A percentile compares a stretch with the other conserved stretches of the same genome.
Conservation (phyloP, 257 asterid species). For the Nyctanthes arbortristis region DNA sequence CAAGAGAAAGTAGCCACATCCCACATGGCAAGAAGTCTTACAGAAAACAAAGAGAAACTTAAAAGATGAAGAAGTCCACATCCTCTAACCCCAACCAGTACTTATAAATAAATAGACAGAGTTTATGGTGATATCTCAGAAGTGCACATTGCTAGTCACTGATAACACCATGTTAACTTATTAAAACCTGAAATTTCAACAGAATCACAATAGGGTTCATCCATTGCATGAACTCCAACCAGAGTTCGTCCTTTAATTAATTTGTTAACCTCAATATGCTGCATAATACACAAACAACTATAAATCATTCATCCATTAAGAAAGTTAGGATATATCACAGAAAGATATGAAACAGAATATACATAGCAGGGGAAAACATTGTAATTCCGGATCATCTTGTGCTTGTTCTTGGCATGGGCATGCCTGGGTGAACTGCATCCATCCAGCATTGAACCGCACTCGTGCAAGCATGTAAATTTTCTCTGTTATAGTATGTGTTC, state of each 20-base stretch:
- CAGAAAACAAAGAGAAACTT: background rate
- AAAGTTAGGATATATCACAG: background rate
- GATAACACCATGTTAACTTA: background rate
- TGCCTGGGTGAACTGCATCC: conserved; percentile 83
- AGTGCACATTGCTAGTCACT: background rate
- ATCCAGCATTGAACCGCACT: conserved; percentile 94
- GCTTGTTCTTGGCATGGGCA: conserved; percentile 83
- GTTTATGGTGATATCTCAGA: background rate
- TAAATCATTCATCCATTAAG: background rate
- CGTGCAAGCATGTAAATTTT: conserved; percentile 58
- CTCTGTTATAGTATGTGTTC: background rate
- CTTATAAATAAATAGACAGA: background rate
- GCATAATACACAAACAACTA: conserved; percentile 11
- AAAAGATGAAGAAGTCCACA: background rate
- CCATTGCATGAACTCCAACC: conserved; percentile 98
- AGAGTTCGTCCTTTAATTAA: conserved; percentile 85
- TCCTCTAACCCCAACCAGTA: background rate
- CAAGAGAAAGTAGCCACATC: background rate
- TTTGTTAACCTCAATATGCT: conserved; percentile 91
- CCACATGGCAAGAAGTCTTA: background rate
- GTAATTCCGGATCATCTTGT: conserved; percentile 91
- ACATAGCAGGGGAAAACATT: conserved; percentile 60
- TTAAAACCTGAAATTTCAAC: background rate
- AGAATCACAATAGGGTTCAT: conserved; percentile 80
- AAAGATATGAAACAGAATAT: background rate